Percentiles rank a stretch among this genome's conserved stretches.
Evolutionary conservation across 495 filamentous ascomycete genomes (phyloP).

Genomic region (Neurospora sp.): DNA sequence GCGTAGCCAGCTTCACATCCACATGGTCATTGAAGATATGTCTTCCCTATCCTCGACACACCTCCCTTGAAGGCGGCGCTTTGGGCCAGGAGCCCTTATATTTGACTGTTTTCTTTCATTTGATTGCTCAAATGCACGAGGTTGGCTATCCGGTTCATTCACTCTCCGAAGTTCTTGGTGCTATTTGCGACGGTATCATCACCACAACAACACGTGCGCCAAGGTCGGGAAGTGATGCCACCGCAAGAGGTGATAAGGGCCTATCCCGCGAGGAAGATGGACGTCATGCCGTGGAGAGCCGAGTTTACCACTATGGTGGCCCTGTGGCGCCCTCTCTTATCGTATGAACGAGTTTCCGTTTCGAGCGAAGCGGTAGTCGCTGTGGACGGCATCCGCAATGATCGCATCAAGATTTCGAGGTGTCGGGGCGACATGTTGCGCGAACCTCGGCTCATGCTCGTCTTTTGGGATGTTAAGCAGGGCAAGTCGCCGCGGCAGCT

Average conservation of each 20-base stretch:
- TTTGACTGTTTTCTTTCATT: conserved; percentile 19
- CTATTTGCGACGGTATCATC: conserved; percentile 15
- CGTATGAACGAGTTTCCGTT: conserved; percentile 19
- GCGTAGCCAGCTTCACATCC: conserved; percentile 13
- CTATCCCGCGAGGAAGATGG: conserved; percentile 10
- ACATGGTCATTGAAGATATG: conserved; percentile 27
- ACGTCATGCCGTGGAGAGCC: conserved; percentile 17
- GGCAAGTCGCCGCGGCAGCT: background rate
- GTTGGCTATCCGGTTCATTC: conserved; percentile 29
- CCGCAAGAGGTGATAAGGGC: conserved; percentile 6
- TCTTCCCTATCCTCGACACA: conserved; percentile 13
- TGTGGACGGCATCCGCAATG: conserved; percentile 17
- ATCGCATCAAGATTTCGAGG: conserved; percentile 10
- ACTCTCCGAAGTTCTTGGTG: conserved; percentile 18
- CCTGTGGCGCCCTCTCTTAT: conserved; percentile 20
- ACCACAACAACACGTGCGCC: conserved; percentile 21
- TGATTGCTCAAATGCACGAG: conserved; percentile 18
- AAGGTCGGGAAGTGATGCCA: conserved; percentile 1
- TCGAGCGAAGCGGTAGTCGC: conserved; percentile 8
- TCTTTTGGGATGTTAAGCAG: conserved; percentile 17
- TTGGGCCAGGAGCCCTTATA: conserved; percentile 20
- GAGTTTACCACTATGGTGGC: conserved; percentile 22
- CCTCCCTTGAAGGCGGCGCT: background rate
- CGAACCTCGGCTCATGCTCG: conserved; percentile 17
- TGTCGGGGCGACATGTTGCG: background rate